Evolutionary conservation across 495 filamentous ascomycete species (phyloP).

Genomic region (Cercophora newfieldiana): DNA sequence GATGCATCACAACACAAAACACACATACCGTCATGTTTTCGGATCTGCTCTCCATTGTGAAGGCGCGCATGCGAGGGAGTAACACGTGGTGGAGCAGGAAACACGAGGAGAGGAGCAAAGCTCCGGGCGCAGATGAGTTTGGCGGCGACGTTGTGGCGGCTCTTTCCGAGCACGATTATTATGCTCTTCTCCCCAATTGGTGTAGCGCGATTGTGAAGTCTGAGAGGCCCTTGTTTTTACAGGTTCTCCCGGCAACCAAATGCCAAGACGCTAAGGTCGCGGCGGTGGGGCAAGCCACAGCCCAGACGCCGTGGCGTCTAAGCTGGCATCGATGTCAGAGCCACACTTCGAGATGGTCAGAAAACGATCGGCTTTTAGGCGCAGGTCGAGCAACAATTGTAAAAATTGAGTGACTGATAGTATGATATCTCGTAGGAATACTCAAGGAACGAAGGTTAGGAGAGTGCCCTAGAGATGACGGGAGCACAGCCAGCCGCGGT

Average conservation of each 20-base stretch:
- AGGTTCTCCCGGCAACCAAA: conserved; percentile 36
- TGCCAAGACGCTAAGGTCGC: conserved; percentile 11
- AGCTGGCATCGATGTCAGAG: background rate
- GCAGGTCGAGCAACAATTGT: too few relatives aligned
- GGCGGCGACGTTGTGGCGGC: conserved; percentile 32
- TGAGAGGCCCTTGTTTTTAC: conserved; percentile 12
- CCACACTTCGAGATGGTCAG: background rate
- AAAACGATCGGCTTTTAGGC: background rate
- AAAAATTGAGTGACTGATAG: background rate
- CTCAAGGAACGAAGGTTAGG: too few relatives aligned
- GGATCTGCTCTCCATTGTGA: conserved; percentile 40
- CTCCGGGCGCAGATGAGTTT: conserved; percentile 28
- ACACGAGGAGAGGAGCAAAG: conserved; percentile 37
- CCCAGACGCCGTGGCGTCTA: background rate
- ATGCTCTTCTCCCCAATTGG: conserved; percentile 33
- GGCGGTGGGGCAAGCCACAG: background rate
- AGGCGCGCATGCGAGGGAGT: conserved; percentile 30
- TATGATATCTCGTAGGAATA: too few relatives aligned
- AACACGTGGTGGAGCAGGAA: conserved; percentile 32
- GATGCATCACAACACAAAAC: background rate
- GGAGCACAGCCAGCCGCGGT: too few relatives aligned
- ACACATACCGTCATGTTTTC: conserved; percentile 43
- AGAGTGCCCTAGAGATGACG: too few relatives aligned
- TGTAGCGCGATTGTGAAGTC: conserved; percentile 26
- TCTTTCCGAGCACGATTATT: conserved; percentile 22